Evolutionary conservation across 2,329 filamentous ascomycete species (phyloP), one percentile per base, ranked within the genome.

Genomic region (Venturia effusa): DNA sequence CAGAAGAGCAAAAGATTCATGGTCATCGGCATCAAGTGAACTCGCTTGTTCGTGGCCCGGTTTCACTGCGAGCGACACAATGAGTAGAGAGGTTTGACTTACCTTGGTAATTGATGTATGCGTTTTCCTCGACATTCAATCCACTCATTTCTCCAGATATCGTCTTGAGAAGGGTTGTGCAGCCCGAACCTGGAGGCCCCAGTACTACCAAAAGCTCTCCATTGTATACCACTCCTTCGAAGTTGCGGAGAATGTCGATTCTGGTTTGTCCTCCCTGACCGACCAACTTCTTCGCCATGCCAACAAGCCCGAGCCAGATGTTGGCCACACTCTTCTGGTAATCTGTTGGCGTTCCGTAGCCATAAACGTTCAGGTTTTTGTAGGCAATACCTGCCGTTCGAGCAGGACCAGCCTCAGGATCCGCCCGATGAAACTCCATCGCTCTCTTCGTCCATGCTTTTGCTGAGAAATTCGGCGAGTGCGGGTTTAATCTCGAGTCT

Each of bases 41-140:
- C n/a, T n/a, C n/a, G n/a, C n/a, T n/a, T n/a, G n/a, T n/a, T n/a
- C n/a, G n/a, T n/a, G n/a, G n/a, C n/a, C n/a, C n/a, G n/a, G n/a
- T n/a, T n/a, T n/a, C n/a, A n/a, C n/a, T n/a, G n/a, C n/a, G n/a
- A n/a, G n/a, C n/a, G n/a, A n/a, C n/a, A n/a, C n/a, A 39, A 39
- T 2, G 3, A 11, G 37, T 15, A 8, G 43, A n/a, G 17, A 24
- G 17, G n/a, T 57, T 6, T 55, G 64, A n/a, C 70, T 62, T 73
- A 80, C 86, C 88, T 73, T 94, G 88, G 71, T 95, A 96, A 76
- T 95, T 93, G 71, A 96, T 85, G 67, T 89, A 85, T 0, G 88
- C 87, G 13, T 79, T 77, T 3, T 87, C 77, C 59, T 90, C 88
- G 17, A 94, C 80, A 68, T 83, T 85, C 69, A 95, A 86, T 61